Base-by-base conservation (phyloP, 2,329 filamentous ascomycete species). In the Xylaria sp. region DNA sequence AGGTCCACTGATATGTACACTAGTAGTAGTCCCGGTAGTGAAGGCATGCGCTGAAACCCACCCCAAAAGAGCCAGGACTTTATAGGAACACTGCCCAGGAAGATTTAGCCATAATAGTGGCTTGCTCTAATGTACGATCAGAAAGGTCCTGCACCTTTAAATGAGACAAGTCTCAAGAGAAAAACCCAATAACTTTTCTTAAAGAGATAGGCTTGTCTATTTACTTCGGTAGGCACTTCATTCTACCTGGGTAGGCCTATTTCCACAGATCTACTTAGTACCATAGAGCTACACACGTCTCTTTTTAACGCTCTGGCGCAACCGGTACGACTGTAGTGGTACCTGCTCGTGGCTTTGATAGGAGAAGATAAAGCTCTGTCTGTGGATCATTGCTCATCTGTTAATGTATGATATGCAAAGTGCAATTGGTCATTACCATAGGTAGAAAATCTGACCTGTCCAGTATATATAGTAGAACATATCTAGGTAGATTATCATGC, bases 11-110 rank as follows among this genome's bases (percentile, higher is more conserved):
- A 65, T 51, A 34, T 34, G 18, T 34, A 20, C 28, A 41, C 54
- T 41, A 56, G n/a, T 34, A 28, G 56, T 56, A 65, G 61, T 56
- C 41, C 48, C 54, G 65, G 55, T 64, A 61, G 50, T 61, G 64
- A 56, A 60, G 39, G 39, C 20, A 58, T 67, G 54, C 64, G 39
- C 60, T 64, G 37, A 63, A 68, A 64, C 65, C 46, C 60, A 48
- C 46, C 31, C 48, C 28, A 46, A 18, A 51, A 51, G 39, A 46
- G 56, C 20, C 54, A 52, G 15, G 9, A 20, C 18, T 4, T 55
- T 10, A 4, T 13, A 15, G 50, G 18, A 31, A 55, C 7, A 9
- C 28, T 12, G 37, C 39, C 15, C 23, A 44, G 23, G 55, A 18
- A 23, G 34, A 48, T 48, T 37, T 37, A 37, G 8, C 6, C 10